Evolutionary conservation across 2,329 filamentous ascomycete species (phyloP).

Genomic region (Diaporthe velutina): DNA sequence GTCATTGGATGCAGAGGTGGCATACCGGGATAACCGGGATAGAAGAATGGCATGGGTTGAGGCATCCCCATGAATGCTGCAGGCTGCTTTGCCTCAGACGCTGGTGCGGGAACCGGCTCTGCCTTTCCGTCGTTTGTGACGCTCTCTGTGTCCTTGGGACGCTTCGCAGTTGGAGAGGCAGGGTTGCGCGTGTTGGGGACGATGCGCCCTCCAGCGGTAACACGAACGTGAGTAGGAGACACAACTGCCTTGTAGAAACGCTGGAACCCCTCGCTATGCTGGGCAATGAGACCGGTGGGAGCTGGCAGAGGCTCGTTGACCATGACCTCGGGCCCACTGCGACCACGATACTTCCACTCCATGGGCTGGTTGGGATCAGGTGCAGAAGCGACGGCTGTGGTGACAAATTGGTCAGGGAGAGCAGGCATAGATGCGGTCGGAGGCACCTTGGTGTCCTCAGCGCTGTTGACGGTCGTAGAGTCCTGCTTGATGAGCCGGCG

Average conservation of each 20-base stretch:
- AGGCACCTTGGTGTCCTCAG: neutral
- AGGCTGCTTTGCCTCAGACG: conserved; percentile 35
- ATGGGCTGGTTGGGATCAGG: conserved; percentile 34
- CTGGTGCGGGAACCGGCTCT: conserved; percentile 22
- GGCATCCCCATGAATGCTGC: conserved; percentile 46
- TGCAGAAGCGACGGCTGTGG: neutral
- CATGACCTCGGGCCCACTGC: conserved; percentile 58
- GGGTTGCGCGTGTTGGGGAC: conserved; percentile 71
- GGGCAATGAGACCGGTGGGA: conserved; percentile 64
- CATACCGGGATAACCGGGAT: conserved; percentile 47
- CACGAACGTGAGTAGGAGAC: conserved; percentile 75
- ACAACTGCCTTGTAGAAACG: conserved; percentile 77
- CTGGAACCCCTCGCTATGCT: conserved; percentile 75
- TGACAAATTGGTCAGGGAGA: neutral
- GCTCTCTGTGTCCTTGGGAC: conserved; percentile 56
- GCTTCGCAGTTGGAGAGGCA: conserved; percentile 66
- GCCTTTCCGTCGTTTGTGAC: conserved; percentile 36
- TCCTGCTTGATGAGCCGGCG: conserved; percentile 41
- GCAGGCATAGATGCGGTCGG: neutral
- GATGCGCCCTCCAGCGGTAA: conserved; percentile 76
- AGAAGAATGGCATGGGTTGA: conserved; percentile 42
- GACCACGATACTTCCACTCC: conserved; percentile 59
- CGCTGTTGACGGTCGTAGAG: neutral
- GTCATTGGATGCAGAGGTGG: conserved; percentile 50
- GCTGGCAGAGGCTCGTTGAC: conserved; percentile 64